Evolutionary conservation across 2,329 filamentous ascomycete genomes (phyloP), one percentile per base, ranked within the genome.

Genomic region (Pseudogymnoascus sp.): DNA sequence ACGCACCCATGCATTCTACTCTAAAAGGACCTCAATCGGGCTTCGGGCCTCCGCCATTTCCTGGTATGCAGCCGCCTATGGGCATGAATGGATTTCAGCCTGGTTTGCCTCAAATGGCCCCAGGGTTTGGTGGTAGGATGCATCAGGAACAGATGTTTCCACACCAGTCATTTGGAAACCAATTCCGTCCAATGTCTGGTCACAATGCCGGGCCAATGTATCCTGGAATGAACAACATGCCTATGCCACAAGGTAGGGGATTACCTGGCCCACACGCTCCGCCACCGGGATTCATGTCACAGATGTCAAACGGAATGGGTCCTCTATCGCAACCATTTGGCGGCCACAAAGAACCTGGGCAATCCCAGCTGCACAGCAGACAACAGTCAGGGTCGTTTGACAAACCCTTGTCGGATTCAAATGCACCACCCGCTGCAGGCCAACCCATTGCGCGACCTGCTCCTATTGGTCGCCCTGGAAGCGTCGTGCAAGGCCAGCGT

Each of bases 401-500:
- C 7, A 79, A 79, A 14, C 77, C 81, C 31, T 39, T 66, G 45
- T 69, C 73, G 60, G 71, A 77, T 62, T 37, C 67, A 28, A 63
- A 70, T n/a, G 76, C 78, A 25, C 75, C 80, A 10, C 79, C 85
- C 63, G 81, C 87, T 36, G 6, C 36, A 28, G 39, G 60, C 60
- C 88, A 92, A 67, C 90, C 90, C 1, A 93, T 96, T 66, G 84
- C 88, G 54, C 85, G 92, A 63, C 93, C 93, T 25, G 85, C 90
- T 23, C 93, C 93, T 0, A 97, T 98, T 67, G 91, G 93, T 67
- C 85, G 92, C 36, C 93, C 95, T 0, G 87, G 88, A 14, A 96
- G 92, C 74, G 85, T 85, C 23, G 82, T 81, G 14, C 81, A 83
- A 57, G 83, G 82, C 13, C 81, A 80, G 51, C 78, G 78, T 19